These are phyloP conservation scores for Ensete ventricosum DNA, from an alignment of 176 grass and related monocot species.

Conservation along the genomic window DNA sequence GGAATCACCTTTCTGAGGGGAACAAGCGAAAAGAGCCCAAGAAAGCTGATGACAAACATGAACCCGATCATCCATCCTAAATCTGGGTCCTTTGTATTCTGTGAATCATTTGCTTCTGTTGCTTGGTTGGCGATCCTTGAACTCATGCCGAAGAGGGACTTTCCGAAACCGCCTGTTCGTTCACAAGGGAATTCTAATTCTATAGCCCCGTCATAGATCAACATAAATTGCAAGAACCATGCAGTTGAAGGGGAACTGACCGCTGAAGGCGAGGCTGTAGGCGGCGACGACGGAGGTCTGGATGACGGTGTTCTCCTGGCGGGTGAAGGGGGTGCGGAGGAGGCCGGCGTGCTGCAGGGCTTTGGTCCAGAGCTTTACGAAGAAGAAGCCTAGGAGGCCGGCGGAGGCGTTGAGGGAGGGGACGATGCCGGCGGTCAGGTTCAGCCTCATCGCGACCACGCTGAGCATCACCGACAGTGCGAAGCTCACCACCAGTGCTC, in stretches of 20 bases:
- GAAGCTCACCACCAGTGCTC: conserved; percentile 54
- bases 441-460: conserved; percentile 75
- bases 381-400: conserved; percentile 62
- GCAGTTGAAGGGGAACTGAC: neutral
- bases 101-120: conserved; percentile 10
- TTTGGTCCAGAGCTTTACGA: conserved; percentile 39
- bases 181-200: neutral
- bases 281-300: conserved; percentile 32
- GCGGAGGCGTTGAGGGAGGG: conserved; percentile 73
- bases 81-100: conserved; percentile 7
- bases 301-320: conserved; percentile 37
- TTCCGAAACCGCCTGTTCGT: conserved; percentile 15
- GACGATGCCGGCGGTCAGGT: conserved; percentile 75
- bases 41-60: conserved; percentile 15
- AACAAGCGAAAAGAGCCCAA: conserved; percentile 10
- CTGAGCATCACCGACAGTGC: conserved; percentile 42
- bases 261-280: conserved; percentile 24
- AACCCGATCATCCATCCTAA: conserved; percentile 19
- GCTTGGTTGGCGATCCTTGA: neutral
- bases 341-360: conserved; percentile 26
- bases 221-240: no score
- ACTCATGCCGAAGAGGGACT: conserved; percentile 2
- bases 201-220: no score
- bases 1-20: conserved; percentile 4
- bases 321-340: conserved; percentile 28